phyloP scores from a whole-genome alignment of 75 land plant genomes.

The Selaginella moellendorffii region DNA sequence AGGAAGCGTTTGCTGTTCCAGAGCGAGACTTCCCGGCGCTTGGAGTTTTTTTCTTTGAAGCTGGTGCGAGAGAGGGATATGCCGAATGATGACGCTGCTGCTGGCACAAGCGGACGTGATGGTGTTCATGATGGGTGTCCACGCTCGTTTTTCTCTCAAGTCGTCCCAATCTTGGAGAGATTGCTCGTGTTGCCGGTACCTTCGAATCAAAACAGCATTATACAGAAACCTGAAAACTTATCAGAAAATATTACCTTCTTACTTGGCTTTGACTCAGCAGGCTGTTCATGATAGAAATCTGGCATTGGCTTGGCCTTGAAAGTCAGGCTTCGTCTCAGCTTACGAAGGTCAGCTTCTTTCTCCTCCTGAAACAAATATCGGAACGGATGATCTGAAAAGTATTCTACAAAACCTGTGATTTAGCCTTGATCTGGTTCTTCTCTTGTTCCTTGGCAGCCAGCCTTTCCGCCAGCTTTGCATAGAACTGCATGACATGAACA shows the following conservation, averaged over 20 bases:
- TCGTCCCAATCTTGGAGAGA: background rate
- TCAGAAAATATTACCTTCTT: background rate
- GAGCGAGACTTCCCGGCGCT: too few species aligned
- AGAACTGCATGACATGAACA: background rate
- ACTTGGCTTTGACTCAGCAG: background rate
- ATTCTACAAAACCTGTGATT: background rate
- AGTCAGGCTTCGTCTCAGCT: slow-evolving; percentile 23
- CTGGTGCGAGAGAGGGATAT: too few species aligned
- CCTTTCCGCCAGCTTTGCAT: background rate
- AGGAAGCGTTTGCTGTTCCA: too few species aligned
- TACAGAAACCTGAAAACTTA: background rate
- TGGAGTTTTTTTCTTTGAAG: too few species aligned
- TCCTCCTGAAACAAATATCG: slow-evolving; percentile 15
- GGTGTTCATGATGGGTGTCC: too few species aligned
- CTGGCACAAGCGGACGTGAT: background rate
- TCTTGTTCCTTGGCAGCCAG: background rate
- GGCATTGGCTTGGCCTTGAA: slow-evolving; percentile 40
- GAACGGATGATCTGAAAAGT: background rate
- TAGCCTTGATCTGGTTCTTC: background rate
- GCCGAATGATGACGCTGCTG: too few species aligned
- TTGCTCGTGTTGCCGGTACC: background rate
- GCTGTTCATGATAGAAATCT: slow-evolving; percentile 21
- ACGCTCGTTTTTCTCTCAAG: background rate
- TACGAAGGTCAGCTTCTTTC: slow-evolving; percentile 21
- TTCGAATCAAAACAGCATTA: too few species aligned